These are phyloP conservation scores for Sphaerulina populicola DNA, from an alignment of 2,329 filamentous ascomycete genomes.

Conservation along the genomic window DNA sequence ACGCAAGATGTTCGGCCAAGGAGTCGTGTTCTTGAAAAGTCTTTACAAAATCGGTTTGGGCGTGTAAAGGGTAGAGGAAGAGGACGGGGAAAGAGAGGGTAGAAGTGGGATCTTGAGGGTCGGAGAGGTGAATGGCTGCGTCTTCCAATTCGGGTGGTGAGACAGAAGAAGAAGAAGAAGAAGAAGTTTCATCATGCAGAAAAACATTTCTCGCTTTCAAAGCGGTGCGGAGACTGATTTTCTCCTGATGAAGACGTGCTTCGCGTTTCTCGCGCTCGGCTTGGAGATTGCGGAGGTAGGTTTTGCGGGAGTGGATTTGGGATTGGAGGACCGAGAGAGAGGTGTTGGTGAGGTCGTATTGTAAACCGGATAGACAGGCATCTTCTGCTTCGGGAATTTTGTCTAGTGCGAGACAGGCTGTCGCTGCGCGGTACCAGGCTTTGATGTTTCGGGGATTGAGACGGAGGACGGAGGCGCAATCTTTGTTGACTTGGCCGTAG, in stretches of 20 bases:
- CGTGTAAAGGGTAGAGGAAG: conserved; percentile 72
- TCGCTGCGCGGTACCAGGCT: conserved; percentile 77
- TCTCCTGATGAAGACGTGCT: conserved; percentile 50
- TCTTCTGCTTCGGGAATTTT: conserved; percentile 74
- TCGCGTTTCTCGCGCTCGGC: conserved; percentile 41
- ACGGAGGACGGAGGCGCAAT: conserved; percentile 70
- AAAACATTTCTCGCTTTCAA: conserved; percentile 64
- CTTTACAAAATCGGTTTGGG: conserved; percentile 87
- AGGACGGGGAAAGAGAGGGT: conserved; percentile 68
- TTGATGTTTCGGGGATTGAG: conserved; percentile 78
- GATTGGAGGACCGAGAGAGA: conserved; percentile 54
- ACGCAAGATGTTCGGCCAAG: conserved; percentile 68
- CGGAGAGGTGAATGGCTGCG: conserved; percentile 60
- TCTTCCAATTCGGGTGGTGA: conserved; percentile 88
- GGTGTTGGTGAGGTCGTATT: conserved; percentile 61
- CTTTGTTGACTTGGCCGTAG: conserved; percentile 74
- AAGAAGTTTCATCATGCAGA: conserved; percentile 51
- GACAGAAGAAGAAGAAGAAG: too few relatives aligned
- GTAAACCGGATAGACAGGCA: conserved; percentile 64
- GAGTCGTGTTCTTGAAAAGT: conserved; percentile 69
- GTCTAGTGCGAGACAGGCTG: conserved; percentile 69
- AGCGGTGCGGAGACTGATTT: conserved; percentile 43
- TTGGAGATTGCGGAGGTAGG: conserved; percentile 49
- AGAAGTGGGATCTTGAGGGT: conserved; percentile 64
- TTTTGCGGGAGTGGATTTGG: conserved; percentile 56